Evolutionary conservation across 1,284 basidiomycete genomes (phyloP).

Genomic region (Heterobasidion irregulare): DNA sequence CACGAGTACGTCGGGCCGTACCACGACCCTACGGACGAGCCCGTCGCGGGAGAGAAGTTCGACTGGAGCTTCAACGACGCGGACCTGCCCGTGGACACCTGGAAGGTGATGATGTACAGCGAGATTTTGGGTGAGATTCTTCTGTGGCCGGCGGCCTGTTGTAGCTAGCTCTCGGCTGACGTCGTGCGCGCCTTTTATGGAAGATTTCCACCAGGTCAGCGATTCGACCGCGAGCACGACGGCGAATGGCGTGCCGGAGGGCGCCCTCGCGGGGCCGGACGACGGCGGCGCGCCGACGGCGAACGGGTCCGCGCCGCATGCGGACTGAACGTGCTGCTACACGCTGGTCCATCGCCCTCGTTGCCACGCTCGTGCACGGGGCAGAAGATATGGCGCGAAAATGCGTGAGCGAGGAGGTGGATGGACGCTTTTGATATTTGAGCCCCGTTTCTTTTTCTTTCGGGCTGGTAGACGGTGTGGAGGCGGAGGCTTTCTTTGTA

Average conservation of each 20-base stretch:
- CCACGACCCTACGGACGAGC: conserved; percentile 98
- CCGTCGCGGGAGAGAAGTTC: conserved; percentile 89
- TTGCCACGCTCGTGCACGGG: background rate
- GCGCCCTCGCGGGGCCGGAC: conserved; percentile 58
- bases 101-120: conserved; percentile 99
- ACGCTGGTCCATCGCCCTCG: background rate
- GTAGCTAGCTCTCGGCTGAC: background rate
- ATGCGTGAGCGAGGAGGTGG: background rate
- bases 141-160: background rate
- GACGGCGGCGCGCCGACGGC: conserved; percentile 9
- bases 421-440: background rate
- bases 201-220: conserved; percentile 74
- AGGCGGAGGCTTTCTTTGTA: background rate
- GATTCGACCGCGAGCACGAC: conserved; percentile 30
- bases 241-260: conserved; percentile 39
- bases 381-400: too few relatives aligned
- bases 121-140: conserved; percentile 80
- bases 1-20: conserved; percentile 98
- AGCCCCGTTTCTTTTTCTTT: background rate
- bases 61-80: conserved; percentile 99
- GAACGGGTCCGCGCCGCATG: background rate
- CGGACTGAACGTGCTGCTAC: background rate
- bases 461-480: background rate
- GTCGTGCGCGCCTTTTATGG: background rate
- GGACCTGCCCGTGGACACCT: conserved; percentile 97